Evolutionary conservation across 2,329 filamentous ascomycete species (phyloP).

Genomic region (Aspergillus flavus): DNA sequence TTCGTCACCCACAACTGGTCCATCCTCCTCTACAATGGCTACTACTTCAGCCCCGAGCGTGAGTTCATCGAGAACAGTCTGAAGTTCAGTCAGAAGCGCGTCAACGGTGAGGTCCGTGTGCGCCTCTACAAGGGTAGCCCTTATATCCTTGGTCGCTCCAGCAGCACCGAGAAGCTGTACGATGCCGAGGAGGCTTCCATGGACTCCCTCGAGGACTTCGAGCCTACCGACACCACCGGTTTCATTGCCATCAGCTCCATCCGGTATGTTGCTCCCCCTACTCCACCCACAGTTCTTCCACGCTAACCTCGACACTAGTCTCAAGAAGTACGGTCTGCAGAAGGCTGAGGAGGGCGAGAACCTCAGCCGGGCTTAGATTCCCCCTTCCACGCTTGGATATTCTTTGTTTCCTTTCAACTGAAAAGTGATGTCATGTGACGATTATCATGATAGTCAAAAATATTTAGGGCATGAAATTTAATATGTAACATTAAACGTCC

Average conservation of each 20-base stretch:
- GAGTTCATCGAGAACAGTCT: slow-evolving; percentile 71
- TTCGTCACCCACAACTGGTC: slow-evolving; percentile 68
- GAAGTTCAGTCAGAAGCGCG: slow-evolving; percentile 58
- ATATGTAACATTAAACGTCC: slow-evolving; percentile 2
- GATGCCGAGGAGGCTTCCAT: slow-evolving; percentile 66
- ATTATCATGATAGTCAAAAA: background rate
- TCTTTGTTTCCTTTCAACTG: background rate
- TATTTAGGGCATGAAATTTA: slow-evolving; percentile 1
- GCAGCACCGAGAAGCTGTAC: slow-evolving; percentile 71
- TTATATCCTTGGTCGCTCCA: slow-evolving; percentile 56
- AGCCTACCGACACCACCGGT: slow-evolving; percentile 66
- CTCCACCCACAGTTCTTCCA: background rate
- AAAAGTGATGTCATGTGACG: slow-evolving; percentile 3
- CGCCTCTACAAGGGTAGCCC: slow-evolving; percentile 67
- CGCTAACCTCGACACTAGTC: slow-evolving; percentile 25
- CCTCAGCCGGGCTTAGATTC: slow-evolving; percentile 18
- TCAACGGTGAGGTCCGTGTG: slow-evolving; percentile 65
- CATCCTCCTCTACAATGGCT: slow-evolving; percentile 60
- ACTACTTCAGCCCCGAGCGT: slow-evolving; percentile 71
- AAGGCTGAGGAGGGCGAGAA: slow-evolving; percentile 21
- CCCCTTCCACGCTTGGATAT: background rate
- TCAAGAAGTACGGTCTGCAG: slow-evolving; percentile 49
- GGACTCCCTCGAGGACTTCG: slow-evolving; percentile 72
- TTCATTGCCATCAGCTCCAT: slow-evolving; percentile 54
- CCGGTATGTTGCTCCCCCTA: slow-evolving; percentile 20